Conservation (phyloP, 768 basidiomycete species). For the Podaxis sp. region DNA sequence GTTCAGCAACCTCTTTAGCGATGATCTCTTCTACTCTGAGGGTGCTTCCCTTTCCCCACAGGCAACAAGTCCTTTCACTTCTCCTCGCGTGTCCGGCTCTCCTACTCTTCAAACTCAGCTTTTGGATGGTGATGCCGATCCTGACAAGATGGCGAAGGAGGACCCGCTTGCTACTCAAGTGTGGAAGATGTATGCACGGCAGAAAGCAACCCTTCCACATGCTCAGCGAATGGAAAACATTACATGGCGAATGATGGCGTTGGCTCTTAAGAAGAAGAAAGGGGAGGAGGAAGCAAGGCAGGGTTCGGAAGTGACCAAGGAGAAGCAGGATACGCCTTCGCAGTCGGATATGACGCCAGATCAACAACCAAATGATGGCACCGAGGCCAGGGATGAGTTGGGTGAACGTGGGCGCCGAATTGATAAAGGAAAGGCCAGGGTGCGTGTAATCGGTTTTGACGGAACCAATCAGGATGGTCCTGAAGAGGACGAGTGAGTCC, state of each 20-base stretch:
- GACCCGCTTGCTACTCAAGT: slow-evolving; percentile 94
- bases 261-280: slow-evolving; percentile 87
- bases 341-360: slow-evolving; percentile 16
- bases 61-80: slow-evolving; percentile 53
- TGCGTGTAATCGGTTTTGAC: slow-evolving; percentile 80
- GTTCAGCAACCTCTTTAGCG: slow-evolving; percentile 67
- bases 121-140: slow-evolving; percentile 46
- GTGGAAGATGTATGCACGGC: slow-evolving; percentile 94
- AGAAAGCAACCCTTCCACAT: slow-evolving; percentile 85
- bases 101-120: slow-evolving; percentile 53
- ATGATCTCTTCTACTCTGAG: slow-evolving; percentile 53
- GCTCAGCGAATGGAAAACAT: slow-evolving; percentile 97
- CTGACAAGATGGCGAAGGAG: slow-evolving; percentile 67
- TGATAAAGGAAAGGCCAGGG: slow-evolving; percentile 76
- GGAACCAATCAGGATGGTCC: slow-evolving; percentile 64
- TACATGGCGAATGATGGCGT: slow-evolving; percentile 98
- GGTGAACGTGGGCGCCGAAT: slow-evolving; percentile 66
- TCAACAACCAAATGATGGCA: slow-evolving; percentile 17
- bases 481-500: slow-evolving; percentile 72
- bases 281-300: slow-evolving; percentile 53
- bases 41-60: slow-evolving; percentile 35
- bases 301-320: slow-evolving; percentile 11
- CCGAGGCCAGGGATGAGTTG: slow-evolving; percentile 19
- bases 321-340: slow-evolving; percentile 10
- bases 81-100: slow-evolving; percentile 63